Conservation (phyloP, 73 alveolate genomes). For the Tetrahymena borealis region DNA sequence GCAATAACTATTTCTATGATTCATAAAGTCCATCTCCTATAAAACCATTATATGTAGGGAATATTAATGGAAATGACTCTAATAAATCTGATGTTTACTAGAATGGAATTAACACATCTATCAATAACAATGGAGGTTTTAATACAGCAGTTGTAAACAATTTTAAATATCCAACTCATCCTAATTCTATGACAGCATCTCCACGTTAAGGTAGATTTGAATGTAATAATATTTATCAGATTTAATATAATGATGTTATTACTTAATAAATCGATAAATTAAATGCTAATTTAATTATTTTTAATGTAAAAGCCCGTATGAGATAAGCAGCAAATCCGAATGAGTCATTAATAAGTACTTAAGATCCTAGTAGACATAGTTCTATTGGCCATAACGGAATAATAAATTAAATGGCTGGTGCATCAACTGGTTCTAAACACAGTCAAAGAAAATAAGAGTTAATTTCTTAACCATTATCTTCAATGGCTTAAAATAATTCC, state of each 20-base stretch:
- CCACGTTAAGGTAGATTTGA: slow-evolving; percentile 1
- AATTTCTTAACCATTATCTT: background rate
- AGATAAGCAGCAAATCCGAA: background rate
- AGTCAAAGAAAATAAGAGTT: background rate
- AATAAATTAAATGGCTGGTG: background rate
- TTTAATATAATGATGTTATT: background rate
- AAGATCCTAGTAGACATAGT: background rate
- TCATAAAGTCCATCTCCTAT: background rate
- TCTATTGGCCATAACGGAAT: background rate
- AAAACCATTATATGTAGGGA: background rate
- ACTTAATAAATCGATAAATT: background rate
- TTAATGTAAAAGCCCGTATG: background rate
- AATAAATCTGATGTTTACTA: background rate
- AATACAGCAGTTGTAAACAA: background rate
- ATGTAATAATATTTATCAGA: background rate
- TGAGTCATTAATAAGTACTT: too few relatives aligned
- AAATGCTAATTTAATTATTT: background rate
- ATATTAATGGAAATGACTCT: background rate
- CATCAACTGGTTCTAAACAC: background rate
- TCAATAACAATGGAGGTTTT: background rate
- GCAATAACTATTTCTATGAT: background rate
- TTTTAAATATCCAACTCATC: background rate
- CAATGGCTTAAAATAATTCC: background rate
- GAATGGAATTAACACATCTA: background rate
- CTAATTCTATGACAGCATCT: background rate